Conservation (phyloP, 2,329 filamentous ascomycete species). For the Trichoderma sp. region DNA sequence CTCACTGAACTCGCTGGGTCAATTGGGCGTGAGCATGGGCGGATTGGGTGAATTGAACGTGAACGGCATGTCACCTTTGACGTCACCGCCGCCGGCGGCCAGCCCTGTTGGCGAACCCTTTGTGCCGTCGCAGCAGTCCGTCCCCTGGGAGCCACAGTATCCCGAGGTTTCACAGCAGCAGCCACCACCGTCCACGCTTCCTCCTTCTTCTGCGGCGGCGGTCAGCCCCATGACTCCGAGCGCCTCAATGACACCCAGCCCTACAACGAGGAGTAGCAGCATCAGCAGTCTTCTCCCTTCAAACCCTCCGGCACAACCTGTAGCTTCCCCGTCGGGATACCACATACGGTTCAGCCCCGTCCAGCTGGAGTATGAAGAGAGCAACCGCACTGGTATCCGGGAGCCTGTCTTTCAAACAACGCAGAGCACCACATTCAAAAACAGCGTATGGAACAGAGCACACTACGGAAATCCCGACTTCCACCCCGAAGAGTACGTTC, state of each 20-base stretch:
- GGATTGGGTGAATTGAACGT: constrained; percentile 18
- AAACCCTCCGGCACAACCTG: constrained; percentile 5
- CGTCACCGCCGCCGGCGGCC: constrained; percentile 30
- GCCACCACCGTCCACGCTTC: constrained; percentile 28
- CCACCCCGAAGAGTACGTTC: constrained; percentile 44
- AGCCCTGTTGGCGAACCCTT: constrained; percentile 31
- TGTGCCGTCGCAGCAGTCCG: constrained; percentile 37
- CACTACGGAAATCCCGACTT: constrained; percentile 63
- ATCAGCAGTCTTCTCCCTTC: constrained; percentile 13
- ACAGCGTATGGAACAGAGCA: constrained; percentile 63
- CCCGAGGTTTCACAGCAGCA: constrained; percentile 29
- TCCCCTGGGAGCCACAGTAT: constrained; percentile 38
- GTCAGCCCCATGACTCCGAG: constrained; percentile 32
- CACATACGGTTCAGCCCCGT: constrained; percentile 50
- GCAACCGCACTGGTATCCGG: constrained; percentile 40
- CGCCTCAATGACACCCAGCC: constrained; percentile 21
- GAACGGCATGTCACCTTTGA: constrained; percentile 32
- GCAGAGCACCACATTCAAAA: constrained; percentile 60
- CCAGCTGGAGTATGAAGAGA: constrained; percentile 48
- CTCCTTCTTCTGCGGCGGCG: constrained; percentile 34
- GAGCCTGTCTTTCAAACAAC: constrained; percentile 48
- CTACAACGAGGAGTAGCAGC: constrained; percentile 18
- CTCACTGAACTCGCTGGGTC: neutral
- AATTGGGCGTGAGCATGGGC: constrained; percentile 23
- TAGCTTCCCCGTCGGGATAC: constrained; percentile 24